Evolutionary conservation across 306 rosid genomes (phyloP), one percentile per base, ranked within the genome.

Genomic region (Abrus pulchellus): DNA sequence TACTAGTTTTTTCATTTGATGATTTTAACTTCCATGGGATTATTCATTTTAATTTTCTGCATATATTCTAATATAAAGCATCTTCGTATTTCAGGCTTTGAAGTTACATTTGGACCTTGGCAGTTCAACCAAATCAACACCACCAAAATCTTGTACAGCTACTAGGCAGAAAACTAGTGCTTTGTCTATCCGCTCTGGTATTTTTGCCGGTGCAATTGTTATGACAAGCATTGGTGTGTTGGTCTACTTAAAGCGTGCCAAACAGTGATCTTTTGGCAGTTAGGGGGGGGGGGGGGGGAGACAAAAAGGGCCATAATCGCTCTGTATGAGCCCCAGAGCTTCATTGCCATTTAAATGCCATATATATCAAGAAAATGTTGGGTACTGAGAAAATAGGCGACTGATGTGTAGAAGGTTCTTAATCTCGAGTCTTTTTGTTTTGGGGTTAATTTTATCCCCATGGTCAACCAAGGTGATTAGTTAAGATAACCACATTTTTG

Each of bases 101-200:
- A 95, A 89, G 84, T 80, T 95, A 88, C 92, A 93, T 85, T 83
- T 95, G 91, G 98, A 93, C 49, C 89, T 76, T 52, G 75, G 80
- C 3, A 85, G 85, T 75, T 86, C 86, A 41, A 53, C 68, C 50
- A 85, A 82, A 68, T 68, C 63, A 69, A 69, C 34, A 34, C 14
- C 45, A 59, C 60, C 75, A 47, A 53, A 48, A 68, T 72, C 77
- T 7, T 78, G 45, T 56, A 76, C 86, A 67, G 38, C 71, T 0
- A 80, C 78, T 8, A 29, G 30, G 75, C 81, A 74, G 75, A 80
- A 29, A 75, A 52, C 7, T 20, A 85, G 85, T 50, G 70, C 81
- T 81, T 72, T 83, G 55, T 64, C 89, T 77, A 9, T 43, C 29
- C 85, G 83, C n/a, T 77, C 82, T 13, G 82, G 95, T 56, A 71